phyloP scores from a whole-genome alignment of 2,329 filamentous ascomycete genomes.

The Scytalidium lignicola region DNA sequence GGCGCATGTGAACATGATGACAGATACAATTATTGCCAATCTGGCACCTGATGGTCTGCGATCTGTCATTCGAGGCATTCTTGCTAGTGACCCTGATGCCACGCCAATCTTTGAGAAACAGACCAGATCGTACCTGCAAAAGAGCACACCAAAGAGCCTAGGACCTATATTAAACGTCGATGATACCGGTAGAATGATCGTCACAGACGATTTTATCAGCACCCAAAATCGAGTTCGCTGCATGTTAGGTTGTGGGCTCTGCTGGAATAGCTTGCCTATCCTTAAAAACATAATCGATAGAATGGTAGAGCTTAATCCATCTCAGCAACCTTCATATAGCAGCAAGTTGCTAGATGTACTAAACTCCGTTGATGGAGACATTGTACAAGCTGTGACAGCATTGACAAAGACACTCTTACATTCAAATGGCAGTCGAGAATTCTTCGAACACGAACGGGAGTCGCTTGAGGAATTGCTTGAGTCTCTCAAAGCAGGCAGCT shows the following conservation, averaged over 20 bases:
- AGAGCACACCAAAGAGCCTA: constrained; percentile 14
- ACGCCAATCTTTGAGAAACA: constrained; percentile 30
- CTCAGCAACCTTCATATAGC: background rate
- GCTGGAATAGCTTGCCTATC: constrained; percentile 24
- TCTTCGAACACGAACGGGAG: constrained; percentile 9
- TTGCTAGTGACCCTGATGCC: constrained; percentile 25
- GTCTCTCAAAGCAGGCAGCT: constrained; percentile 6
- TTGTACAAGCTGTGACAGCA: constrained; percentile 22
- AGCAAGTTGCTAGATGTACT: constrained; percentile 18
- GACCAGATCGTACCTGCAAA: constrained; percentile 23
- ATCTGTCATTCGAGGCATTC: constrained; percentile 29
- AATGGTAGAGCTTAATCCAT: constrained; percentile 2
- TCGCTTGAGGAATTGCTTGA: constrained; percentile 5
- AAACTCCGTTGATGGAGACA: constrained; percentile 27
- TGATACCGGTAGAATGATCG: background rate
- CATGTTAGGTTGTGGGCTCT: constrained; percentile 29
- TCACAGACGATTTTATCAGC: constrained; percentile 6
- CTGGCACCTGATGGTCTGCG: constrained; percentile 35
- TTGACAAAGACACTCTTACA: constrained; percentile 17
- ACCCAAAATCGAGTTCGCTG: constrained; percentile 23
- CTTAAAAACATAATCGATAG: constrained; percentile 13
- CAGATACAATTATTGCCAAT: constrained; percentile 39
- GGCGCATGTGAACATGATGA: constrained; percentile 43
- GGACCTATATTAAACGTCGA: constrained; percentile 10
- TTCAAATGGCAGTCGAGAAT: constrained; percentile 7